Evolutionary conservation across 1,284 basidiomycete species (phyloP).

Genomic region (Cerrena zonata): DNA sequence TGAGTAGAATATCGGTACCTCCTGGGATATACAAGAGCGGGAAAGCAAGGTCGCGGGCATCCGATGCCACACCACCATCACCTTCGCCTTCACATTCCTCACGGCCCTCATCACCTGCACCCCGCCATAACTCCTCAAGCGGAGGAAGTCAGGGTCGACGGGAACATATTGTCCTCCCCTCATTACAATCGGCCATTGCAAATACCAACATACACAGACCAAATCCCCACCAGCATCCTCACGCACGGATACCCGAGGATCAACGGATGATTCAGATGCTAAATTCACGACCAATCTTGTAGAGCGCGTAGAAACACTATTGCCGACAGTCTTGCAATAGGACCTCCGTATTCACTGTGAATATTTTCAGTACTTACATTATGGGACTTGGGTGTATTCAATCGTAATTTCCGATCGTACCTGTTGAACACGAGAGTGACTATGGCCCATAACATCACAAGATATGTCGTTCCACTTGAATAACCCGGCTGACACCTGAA

Average conservation of each 20-base stretch:
- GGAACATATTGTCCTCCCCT: conserved; percentile 23
- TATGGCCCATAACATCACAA: too few relatives aligned
- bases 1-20: conserved; percentile 49
- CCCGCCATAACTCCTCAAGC: conserved; percentile 14
- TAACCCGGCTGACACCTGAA: background rate
- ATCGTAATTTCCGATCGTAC: background rate
- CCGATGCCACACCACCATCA: conserved; percentile 26
- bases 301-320: background rate
- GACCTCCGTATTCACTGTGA: background rate
- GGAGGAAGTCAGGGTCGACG: conserved; percentile 16
- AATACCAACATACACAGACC: conserved; percentile 18
- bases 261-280: conserved; percentile 58
- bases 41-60: conserved; percentile 46
- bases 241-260: conserved; percentile 50
- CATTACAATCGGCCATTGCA: conserved; percentile 23
- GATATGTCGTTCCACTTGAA: too few relatives aligned
- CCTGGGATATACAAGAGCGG: conserved; percentile 55
- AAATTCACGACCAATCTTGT: conserved; percentile 40
- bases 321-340: conserved; percentile 6
- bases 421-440: too few relatives aligned
- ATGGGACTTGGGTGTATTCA: background rate
- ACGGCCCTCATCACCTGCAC: conserved; percentile 15
- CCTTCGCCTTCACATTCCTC: conserved; percentile 23
- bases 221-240: conserved; percentile 28
- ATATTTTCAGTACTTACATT: background rate